Evolutionary conservation across 306 rosid species (phyloP), one percentile per base, ranked within the genome.

Genomic region (Acacia melanoxylon): DNA sequence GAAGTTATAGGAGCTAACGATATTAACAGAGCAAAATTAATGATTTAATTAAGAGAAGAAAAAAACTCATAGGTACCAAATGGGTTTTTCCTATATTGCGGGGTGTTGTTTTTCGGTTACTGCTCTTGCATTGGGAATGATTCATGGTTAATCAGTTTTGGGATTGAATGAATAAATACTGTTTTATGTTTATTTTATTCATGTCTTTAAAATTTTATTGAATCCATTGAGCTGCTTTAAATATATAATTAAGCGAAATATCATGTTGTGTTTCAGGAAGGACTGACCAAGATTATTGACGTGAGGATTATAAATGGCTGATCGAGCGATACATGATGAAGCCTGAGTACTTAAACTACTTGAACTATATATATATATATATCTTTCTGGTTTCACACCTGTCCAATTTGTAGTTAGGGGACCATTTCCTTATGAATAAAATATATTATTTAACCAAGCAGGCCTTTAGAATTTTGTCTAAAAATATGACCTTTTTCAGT

Each of bases 201-300:
- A 13, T 11, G 4, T 27, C 15, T 19, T 74, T 54, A 10, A 19
- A 12, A 61, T 49, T 49, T 49, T 66, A 22, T 35, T 16, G 25
- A 33, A 35, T 16, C 25, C 22, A 1, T 16, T 67, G 46, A 67
- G 45, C 4, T 65, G 42, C 44, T 35, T 68, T 9, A 37, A 37
- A 19, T 19, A 40, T 37, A 11, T 1, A 68, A 68, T 20, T 68
- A 22, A 42, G 72, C 46, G 41, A n/a, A 68, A 19, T 20, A 41
- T 68, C 17, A 10, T 41, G 19, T 4, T 68, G 16, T 41, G 27
- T 44, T 70, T 70, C 75, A 70, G 75, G 75, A 70, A 70, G 56
- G 75, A 70, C 56, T 70, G 56, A 70, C 52, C 20, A 42, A 70
- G 75, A 42, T 41, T 69, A n/a, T 68, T 69, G 9, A 69, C 24